Base-by-base conservation (phyloP, 2,329 filamentous ascomycete genomes). In the Fusarium algeriense region DNA sequence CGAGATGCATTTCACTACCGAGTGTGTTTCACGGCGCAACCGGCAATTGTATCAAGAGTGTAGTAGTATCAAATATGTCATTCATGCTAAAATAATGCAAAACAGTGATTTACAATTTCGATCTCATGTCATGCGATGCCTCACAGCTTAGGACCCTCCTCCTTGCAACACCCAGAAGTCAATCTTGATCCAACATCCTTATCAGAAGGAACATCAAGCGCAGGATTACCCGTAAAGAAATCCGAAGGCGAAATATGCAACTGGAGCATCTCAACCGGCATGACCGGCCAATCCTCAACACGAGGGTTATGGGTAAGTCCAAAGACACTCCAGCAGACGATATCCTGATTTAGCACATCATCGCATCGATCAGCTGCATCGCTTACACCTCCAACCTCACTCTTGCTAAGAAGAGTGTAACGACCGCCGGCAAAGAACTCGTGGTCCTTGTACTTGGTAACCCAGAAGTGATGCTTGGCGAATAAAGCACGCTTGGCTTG, bases 371-470 rank as follows among this genome's bases (percentile, higher is more conserved):
- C 26, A 10, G 64, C 64, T 2, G 64, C 64, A 7, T 67, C 64
- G 19, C 41, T 45, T 6, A 67, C 64, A 7, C 64, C 64, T 0
- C 63, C 64, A 1, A 67, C 6, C 3, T 67, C 64, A 7, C 46
- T 54, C 43, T 67, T 67, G 17, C 60, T 81, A 3, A 53, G 63
- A 1, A 66, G 17, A 2, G 84, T 85, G 60, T 82, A 84, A 4
- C 75, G 75, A 0, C 84, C 85, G 7, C 81, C 82, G 0, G 84
- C 82, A 45, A 81, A 86, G 7, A 85, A 73, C 75, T 86, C 84
- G 30, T 80, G 78, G 32, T 86, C 84, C n/a, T 73, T 73, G 71
- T 85, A 80, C 57, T 80, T 81, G 9, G 84, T 86, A 6, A 86
- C 81, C 82, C 84, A 86, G 2, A 86, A 71, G 7, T 82, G 81